Percentiles rank a stretch among this genome's conserved stretches.
phyloP scores from a whole-genome alignment of 208 protist species.

The Novymonas esmeraldas region DNA sequence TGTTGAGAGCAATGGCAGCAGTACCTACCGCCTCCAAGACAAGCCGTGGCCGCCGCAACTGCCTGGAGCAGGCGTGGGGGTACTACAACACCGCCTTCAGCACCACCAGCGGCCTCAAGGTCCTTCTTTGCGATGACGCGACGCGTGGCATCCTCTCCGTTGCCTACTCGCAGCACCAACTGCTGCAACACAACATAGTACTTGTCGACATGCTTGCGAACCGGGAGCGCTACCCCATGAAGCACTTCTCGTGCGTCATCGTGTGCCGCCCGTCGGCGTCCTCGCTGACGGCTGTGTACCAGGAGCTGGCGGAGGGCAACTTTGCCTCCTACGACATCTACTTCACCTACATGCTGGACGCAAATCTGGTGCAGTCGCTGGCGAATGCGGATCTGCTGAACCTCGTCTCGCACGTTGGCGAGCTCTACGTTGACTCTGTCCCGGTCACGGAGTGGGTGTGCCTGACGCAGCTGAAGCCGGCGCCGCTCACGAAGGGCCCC shows the following conservation, averaged over 20 bases:
- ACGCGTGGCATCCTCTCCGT: conserved; percentile 94
- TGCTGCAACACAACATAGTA: conserved; percentile 97
- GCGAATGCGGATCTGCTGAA: conserved; percentile 96
- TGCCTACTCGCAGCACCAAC: conserved; percentile 95
- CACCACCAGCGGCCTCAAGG: conserved; percentile 84
- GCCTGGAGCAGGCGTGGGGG: conserved; percentile 70
- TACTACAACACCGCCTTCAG: conserved; percentile 79
- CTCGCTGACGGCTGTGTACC: conserved; percentile 84
- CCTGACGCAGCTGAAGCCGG: conserved; percentile 67
- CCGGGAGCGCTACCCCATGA: conserved; percentile 90
- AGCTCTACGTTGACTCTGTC: conserved; percentile 96
- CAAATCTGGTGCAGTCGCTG: conserved; percentile 86
- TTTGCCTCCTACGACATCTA: conserved; percentile 82
- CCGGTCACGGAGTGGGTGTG: conserved; percentile 86
- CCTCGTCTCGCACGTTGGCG: conserved; percentile 89
- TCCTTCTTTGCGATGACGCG: conserved; percentile 96
- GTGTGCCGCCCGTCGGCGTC: conserved; percentile 90
- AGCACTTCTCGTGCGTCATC: conserved; percentile 93
- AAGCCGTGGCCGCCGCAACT: conserved; percentile 49
- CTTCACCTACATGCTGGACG: conserved; percentile 94
- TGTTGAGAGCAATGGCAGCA: background rate
- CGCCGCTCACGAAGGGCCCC: conserved; percentile 40
- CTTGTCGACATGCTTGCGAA: conserved; percentile 95
- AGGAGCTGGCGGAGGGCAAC: conserved; percentile 94
- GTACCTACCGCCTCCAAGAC: conserved; percentile 12